Base-by-base conservation (phyloP, 768 basidiomycete genomes). In the Austroboletus eburneus region DNA sequence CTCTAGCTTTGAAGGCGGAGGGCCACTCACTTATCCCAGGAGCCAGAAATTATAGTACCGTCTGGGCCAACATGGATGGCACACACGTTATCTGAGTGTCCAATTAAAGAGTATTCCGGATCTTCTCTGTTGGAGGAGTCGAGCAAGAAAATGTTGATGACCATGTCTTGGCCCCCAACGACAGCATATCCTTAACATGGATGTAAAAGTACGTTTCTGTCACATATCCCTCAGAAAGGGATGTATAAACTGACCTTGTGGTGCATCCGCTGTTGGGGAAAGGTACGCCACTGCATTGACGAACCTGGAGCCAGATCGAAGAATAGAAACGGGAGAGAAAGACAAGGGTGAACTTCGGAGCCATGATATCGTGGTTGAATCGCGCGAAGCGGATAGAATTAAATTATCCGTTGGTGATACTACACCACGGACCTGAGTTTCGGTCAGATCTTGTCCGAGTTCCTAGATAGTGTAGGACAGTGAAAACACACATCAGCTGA, bases 11-110 rank as follows among this genome's bases (percentile, higher is more conserved):
- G 21, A 24, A 39, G 33, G 37, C 9, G 30, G 42, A 38, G 38
- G 34, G 42, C 14, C 10, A 68, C 80, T 67, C 58, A 95, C 95
- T 78, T 87, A 70, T 98, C 96, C 96, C 96, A 99, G 35, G 91
- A 95, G 17, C 96, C 96, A 8, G 91, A 94, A 47, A 96, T 81
- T 50, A 98, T 84, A 41, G 79, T 74, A 14, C 91, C 90, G 39
- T 76, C 75, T 9, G 77, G 67, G 9, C 80, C 79, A 4, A 82
- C 78, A 58, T 90, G 77, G 46, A 99, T 72, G 18, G 89, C 77
- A 65, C 94, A 98, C 29, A 98, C 79, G 62, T 98, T 98, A 39
- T 85, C 83, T 12, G 81, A 79, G 65, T 99, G 96, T 20, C 95
- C 96, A 29, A 97, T 63, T 22, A 97, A 76, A 18, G 83, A 80